These are phyloP conservation scores for Phyllosticta citribraziliensis DNA, from an alignment of 2,329 filamentous ascomycete species.

Conservation along the genomic window DNA sequence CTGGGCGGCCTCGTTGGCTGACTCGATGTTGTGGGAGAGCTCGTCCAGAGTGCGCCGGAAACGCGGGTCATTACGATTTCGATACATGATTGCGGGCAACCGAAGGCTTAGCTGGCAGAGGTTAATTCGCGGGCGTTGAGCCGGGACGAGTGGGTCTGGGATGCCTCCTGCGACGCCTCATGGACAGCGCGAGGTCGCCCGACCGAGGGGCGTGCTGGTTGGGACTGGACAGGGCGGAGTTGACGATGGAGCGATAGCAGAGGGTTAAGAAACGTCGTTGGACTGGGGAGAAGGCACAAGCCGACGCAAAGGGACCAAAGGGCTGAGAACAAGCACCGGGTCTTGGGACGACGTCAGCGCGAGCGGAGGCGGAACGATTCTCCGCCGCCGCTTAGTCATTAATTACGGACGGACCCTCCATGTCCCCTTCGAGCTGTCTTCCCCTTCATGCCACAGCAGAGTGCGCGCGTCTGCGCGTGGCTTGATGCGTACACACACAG, in stretches of 20 bases:
- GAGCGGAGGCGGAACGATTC: not conserved
- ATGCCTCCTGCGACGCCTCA: constrained; percentile 4
- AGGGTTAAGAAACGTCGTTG: not conserved
- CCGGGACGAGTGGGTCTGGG: constrained; percentile 9
- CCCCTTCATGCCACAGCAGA: not conserved
- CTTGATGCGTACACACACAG: not conserved
- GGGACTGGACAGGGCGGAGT: not conserved
- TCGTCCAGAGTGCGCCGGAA: constrained; percentile 91
- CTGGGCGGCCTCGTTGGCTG: constrained; percentile 84
- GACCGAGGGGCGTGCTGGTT: not conserved
- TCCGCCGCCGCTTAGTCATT: not conserved
- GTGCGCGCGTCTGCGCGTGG: not conserved
- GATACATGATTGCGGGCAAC: constrained; percentile 40
- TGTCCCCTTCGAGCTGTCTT: not conserved
- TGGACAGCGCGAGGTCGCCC: not conserved
- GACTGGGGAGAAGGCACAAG: not conserved
- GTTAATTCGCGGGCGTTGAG: constrained; percentile 3
- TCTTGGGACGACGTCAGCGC: not conserved
- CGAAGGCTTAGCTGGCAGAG: not conserved
- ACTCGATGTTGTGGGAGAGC: constrained; percentile 80
- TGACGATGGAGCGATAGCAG: not conserved
- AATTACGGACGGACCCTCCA: too few species aligned
- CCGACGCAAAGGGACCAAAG: not conserved
- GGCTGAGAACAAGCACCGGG: not conserved
- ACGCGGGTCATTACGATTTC: constrained; percentile 60